Conservation (phyloP, 1,284 basidiomycete genomes). For the Ceratobasidium sp. region DNA sequence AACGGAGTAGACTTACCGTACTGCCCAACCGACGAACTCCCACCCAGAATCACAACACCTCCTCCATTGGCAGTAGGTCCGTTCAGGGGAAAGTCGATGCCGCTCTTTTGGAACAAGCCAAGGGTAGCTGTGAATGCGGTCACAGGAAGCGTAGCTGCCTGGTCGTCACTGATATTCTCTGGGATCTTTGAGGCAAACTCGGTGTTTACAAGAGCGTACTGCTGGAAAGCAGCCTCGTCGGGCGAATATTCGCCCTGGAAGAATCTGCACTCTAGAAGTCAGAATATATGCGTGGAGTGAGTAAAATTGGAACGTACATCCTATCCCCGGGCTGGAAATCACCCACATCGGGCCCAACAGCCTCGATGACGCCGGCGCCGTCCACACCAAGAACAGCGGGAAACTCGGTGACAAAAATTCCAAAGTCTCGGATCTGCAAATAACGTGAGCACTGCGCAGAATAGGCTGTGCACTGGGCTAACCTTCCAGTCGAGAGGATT, state of each 20-base stretch:
- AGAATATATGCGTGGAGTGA: not conserved
- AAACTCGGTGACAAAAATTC: not conserved
- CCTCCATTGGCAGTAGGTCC: constrained; percentile 3
- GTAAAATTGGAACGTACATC: not conserved
- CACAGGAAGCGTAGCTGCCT: not conserved
- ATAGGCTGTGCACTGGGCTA: not conserved
- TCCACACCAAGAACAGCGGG: constrained; percentile 34
- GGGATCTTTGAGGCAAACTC: constrained; percentile 18
- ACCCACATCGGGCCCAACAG: constrained; percentile 13
- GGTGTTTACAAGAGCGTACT: constrained; percentile 21
- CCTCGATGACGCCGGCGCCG: constrained; percentile 13
- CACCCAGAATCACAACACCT: not conserved
- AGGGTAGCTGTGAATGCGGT: not conserved
- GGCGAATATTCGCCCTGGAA: constrained; percentile 14
- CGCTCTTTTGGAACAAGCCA: not conserved
- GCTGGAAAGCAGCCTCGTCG: constrained; percentile 25
- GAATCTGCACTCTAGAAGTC: not conserved
- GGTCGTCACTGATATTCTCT: constrained; percentile 12
- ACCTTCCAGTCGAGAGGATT: constrained; percentile 37
- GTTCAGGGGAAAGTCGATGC: not conserved
- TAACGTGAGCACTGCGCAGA: not conserved
- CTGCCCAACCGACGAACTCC: constrained; percentile 31
- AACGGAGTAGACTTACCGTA: constrained; percentile 20
- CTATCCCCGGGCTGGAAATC: constrained; percentile 30
- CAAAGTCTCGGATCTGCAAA: not conserved